Base-by-base conservation (phyloP, 2,329 filamentous ascomycete genomes). In the Aspergillus quadrilineatus region DNA sequence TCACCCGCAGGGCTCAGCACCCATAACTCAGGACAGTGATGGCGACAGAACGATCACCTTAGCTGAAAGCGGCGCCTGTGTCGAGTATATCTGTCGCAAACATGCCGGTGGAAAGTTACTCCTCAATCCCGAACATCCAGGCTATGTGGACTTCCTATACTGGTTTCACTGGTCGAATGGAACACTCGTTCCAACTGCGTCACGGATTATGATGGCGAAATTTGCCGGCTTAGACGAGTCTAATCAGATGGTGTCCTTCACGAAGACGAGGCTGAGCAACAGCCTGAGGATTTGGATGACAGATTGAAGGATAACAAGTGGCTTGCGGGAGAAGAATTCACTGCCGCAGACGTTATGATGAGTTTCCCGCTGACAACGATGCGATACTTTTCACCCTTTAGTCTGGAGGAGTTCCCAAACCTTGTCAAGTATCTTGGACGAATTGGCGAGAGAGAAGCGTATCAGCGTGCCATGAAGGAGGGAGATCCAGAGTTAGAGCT, bases 281-380 rank as follows among this genome's bases (percentile, higher is more conserved):
- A 68, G 73, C 0, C 58, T 88, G 34, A 43, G 55, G n/a, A 62
- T 76, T 22, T 85, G 28, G 77, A 89, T 39, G 69, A 78, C 2
- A 73, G 81, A 9, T 66, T 89, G 2, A 62, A 60, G 45, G 29
- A 34, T 12, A 47, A 22, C 3, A 58, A 70, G 1, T 89, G 80
- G 77, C 71, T 89, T 22, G 85, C 82, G 0, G 87, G 86, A 2
- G 72, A 79, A 0, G 76, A 85, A 50, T 83, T 89, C 56, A 88
- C 84, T 0, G 84, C 77, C 1, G 87, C 87, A 1, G 87, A 90
- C 69, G 75, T 88, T 39, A 88, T 89, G 84, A 74, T 73, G 4
- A 77, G 86, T 0, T 87, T 82, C 64, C 75, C 77, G 12, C 71
- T 89, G 34, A 87, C 85, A 0, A 89, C 85, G 1, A 79, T 84